Base-by-base conservation (phyloP, 2,329 filamentous ascomycete genomes). In the Penicillium concentricum region DNA sequence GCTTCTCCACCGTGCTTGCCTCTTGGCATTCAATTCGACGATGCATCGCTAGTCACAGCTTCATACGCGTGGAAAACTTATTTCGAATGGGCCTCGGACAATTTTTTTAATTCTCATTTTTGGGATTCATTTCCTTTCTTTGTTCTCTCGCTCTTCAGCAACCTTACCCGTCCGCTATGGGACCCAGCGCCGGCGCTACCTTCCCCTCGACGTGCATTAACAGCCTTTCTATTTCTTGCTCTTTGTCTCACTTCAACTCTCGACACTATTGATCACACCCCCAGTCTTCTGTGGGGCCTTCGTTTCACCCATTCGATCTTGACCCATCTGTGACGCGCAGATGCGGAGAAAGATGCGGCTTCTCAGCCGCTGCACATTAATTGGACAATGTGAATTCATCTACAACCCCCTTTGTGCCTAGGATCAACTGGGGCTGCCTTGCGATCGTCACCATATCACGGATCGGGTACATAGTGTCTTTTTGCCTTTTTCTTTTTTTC, bases 181-280 rank as follows among this genome's bases (percentile, higher is more conserved):
- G 44, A 48, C 51, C 47, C 22, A 45, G 62, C 62, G 63, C 63
- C 41, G 63, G 63, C 63, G 62, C 63, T 51, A 52, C 44, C 5
- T n/a, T 28, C 12, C 37, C 43, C 37, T 51, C 39, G 30, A 47
- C 38, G 20, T 60, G 61, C 62, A 56, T 62, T 48, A 59, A 57
- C 62, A 62, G 58, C 61, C 57, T 51, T 52, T 47, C 43, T 57
- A 43, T 51, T 51, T 54, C 53, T 53, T 55, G 50, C 48, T 51
- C 54, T 51, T 51, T 51, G 48, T 58, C 51, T 39, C 47, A 30
- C 51, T 56, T 55, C 51, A 55, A 48, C 42, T 54, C 39, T 56
- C 39, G 16, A 44, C 42, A 39, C 13, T 24, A 7, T 39, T 38
- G 26, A 49, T 41, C 22, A 34, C 26, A 30, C 24, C 53, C 53